Evolutionary conservation across 768 basidiomycete species (phyloP), one percentile per base, ranked within the genome.

Genomic region (Lactifluus rugatus): DNA sequence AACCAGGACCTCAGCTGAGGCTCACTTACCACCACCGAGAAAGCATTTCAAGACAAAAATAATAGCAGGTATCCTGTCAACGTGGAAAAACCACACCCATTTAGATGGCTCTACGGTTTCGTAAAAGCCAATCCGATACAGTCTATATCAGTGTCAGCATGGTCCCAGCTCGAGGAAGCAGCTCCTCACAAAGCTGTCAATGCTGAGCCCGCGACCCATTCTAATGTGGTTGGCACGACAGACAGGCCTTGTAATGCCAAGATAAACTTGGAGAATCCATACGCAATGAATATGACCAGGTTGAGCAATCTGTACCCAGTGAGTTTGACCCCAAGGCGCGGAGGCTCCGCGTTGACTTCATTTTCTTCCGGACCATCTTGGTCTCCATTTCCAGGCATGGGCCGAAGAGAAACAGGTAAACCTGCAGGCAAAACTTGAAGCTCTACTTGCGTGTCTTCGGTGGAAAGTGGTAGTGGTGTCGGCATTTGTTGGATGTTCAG

Each of bases 41-140:
- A 57, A 34, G 25, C 42, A 44, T 3, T 51, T 45, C n/a, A 9
- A 14, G 13, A 14, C 8, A 37, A 41, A 46, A 4, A 31, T 31
- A 16, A 57, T 26, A 7, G 17, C 56, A 11, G 56, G 56, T 2
- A 48, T 41, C 39, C 23, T 36, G 6, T 57, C 56, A 19, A 45
- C 31, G 2, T 57, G 49, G 42, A 50, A 42, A 26, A 57, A 45
- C 56, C 56, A 57, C 42, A 36, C 32, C 56, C 56, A 50, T 37
- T 17, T 36, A 34, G 41, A 23, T 21, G 56, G 14, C 14, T 45
- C 17, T 23, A 34, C 31, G 3, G 16, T 5, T 37, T 57, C 48
- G 42, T 51, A 57, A 32, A 51, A n/a, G 32, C 56, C 56, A 5
- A 51, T 34, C 56, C 56, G 51, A 28, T 57, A 57, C 25, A 49